Base-by-base conservation (phyloP, 139 green algal genomes). In the Microglena sp. region DNA sequence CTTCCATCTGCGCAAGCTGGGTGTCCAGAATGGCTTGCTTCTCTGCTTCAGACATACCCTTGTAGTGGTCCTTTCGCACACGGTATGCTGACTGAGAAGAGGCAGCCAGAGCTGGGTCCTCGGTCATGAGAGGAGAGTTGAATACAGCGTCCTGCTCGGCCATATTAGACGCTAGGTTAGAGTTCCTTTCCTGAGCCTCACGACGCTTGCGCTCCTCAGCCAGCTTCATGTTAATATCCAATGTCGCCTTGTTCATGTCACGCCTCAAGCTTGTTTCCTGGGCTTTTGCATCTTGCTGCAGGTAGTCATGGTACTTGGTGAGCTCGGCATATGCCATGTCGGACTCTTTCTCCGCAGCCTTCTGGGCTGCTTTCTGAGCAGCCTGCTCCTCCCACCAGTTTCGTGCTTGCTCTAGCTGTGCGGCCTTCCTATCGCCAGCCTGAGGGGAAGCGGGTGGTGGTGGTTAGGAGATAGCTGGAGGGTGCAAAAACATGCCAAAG, bases 351-450 rank as follows among this genome's bases (percentile, higher is more conserved):
- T 77, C 68, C 5, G 81, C 72, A 0, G 64, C 70, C 31, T 58
- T 67, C 1, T 73, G 21, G 0, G 77, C 76, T 15, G 76, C 64
- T 33, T 83, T 77, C 54, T 83, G 62, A 8, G 70, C 71, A 22
- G 60, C 46, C 73, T 89, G 81, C 62, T 81, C 69, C 35, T 81
- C 73, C 79, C 81, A 87, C 85, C 85, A 92, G 5, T 67, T 44
- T 30, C 77, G 73, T 53, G 64, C 73, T 68, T 89, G 85, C 46
- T 83, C 53, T 31, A 82, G 77, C 73, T 89, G 85, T 11, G 73
- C 76, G 21, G 55, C 55, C 21, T 67, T 69, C 4, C 83, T 77
- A 33, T 81, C 74, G 22, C 69, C 83, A 29, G 70, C 68, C 78
- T 85, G 72, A 29, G 30, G 27, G 22, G 35, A 5, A 21, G 26